Evolutionary conservation across 169 alveolate genomes (phyloP).

Genomic region (Toxoplasma gondii): DNA sequence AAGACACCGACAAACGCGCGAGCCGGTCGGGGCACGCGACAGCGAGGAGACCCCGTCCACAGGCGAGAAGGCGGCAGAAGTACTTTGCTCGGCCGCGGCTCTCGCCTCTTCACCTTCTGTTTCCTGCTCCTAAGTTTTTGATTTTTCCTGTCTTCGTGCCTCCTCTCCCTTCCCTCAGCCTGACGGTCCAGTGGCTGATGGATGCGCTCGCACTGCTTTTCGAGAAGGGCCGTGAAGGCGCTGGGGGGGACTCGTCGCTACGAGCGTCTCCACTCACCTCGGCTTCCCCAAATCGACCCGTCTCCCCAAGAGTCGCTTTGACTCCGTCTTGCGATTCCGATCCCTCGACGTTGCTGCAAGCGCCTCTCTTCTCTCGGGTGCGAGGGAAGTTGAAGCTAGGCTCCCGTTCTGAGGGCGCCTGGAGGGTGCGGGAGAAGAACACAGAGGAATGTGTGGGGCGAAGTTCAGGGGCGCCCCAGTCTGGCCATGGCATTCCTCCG

Average conservation of each 20-base stretch:
- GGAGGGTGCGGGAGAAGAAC: neutral
- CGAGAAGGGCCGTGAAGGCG: neutral
- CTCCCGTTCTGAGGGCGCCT: neutral
- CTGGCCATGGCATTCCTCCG: neutral
- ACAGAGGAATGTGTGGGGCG: too few relatives aligned
- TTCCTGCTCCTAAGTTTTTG: neutral
- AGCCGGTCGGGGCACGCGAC: neutral
- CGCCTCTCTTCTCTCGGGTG: too few relatives aligned
- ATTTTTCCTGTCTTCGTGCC: constrained; percentile 6
- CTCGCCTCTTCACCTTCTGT: neutral
- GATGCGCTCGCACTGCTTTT: neutral
- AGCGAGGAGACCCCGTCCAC: neutral
- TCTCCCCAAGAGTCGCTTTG: too few relatives aligned
- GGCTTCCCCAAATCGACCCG: too few relatives aligned
- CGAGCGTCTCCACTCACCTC: neutral
- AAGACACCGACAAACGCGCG: too few relatives aligned
- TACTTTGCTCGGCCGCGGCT: neutral
- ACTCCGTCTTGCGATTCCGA: too few relatives aligned
- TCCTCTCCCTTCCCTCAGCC: neutral
- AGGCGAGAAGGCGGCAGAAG: neutral
- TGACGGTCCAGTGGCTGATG: neutral
- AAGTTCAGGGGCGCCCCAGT: neutral
- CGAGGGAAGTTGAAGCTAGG: too few relatives aligned
- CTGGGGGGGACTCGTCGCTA: neutral
- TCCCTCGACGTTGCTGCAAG: too few relatives aligned